Percentiles rank a stretch among this genome's conserved stretches.
These are phyloP conservation scores for Jaenimonas drosophilae DNA, from an alignment of 208 protist genomes.

Conservation along the genomic window DNA sequence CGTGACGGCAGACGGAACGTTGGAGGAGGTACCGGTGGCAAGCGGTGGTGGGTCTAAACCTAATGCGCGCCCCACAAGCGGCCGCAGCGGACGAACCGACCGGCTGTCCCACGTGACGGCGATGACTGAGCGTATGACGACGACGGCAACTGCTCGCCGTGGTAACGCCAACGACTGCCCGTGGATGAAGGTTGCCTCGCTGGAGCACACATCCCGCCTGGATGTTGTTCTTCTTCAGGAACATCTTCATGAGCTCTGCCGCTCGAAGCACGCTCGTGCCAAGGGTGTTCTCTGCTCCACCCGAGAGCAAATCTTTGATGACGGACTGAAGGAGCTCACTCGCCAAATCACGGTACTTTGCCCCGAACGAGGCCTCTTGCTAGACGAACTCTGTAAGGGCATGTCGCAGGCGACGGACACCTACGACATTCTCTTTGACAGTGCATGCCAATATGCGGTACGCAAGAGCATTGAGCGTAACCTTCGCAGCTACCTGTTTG, in stretches of 20 bases:
- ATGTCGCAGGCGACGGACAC: conserved; percentile 66
- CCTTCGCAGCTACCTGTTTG: conserved; percentile 47
- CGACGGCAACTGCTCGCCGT: too few species aligned
- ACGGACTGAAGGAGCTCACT: conserved; percentile 72
- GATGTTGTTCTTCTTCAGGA: conserved; percentile 68
- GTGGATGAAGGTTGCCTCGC: conserved; percentile 42
- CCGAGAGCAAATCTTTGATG: conserved; percentile 68
- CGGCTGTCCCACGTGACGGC: too few species aligned
- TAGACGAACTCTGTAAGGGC: conserved; percentile 41
- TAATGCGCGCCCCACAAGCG: too few species aligned
- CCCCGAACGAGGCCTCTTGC: conserved; percentile 77
- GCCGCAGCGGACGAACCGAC: too few species aligned
- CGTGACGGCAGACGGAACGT: not conserved
- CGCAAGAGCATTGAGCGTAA: conserved; percentile 85
- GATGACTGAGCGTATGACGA: too few species aligned
- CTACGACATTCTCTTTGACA: conserved; percentile 83
- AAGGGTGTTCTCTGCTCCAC: conserved; percentile 56
- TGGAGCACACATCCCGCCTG: conserved; percentile 47
- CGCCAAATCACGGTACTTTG: conserved; percentile 80
- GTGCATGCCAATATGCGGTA: conserved; percentile 72
- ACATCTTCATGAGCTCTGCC: conserved; percentile 54
- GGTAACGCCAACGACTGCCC: too few species aligned
- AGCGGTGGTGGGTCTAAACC: too few species aligned
- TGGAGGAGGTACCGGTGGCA: not conserved
- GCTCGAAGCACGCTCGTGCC: conserved; percentile 45